Base-by-base conservation (phyloP, 805 yeast species). In the Pichia thaimueangensis region DNA sequence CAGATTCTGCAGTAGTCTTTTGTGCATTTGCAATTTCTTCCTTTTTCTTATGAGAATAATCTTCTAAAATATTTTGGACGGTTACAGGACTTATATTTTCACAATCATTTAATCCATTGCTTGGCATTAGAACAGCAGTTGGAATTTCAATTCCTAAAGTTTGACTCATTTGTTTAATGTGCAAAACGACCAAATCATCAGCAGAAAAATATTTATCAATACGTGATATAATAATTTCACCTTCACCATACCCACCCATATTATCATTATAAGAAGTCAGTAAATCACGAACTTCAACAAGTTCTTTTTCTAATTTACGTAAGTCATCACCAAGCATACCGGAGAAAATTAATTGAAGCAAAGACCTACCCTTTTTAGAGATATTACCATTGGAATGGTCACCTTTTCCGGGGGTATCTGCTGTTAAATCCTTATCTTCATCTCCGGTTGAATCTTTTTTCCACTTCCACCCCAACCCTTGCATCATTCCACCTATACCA, bases 301-400 rank as follows among this genome's bases (percentile, higher is more conserved):
- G 68, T 25, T 77, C 75, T 47, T 68, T 71, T 15, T 76, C 75
- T 54, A 78, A 82, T 19, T 74, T 75, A 47, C 71, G 74, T 53
- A 87, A 68, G 54, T 86, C 95, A 49, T 87, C 96, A 35, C 80
- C 78, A 24, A 86, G 61, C 15, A 84, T 70, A 51, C 84, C 78
- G 17, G 84, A 73, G 56, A 89, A 82, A 39, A 87, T 72, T 41
- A 79, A 74, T 48, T 89, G 95, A 34, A 89, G 58, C 16, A 89
- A 64, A 0, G 88, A 82, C 12, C 75, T 73, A 23, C 52, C 53
- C 24, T 39, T 39, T 11, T 32, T 39, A 10, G 24, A 12, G 4
- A 12, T 2, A 23, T 37, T 30, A 8, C 24, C 23, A 22, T 23
- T 17, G 23, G 6, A 12, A 10, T 6, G 15, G 5, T 17, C 13